Base-by-base conservation (phyloP, 805 yeast species). In the Zygoascus flipseniorum region DNA sequence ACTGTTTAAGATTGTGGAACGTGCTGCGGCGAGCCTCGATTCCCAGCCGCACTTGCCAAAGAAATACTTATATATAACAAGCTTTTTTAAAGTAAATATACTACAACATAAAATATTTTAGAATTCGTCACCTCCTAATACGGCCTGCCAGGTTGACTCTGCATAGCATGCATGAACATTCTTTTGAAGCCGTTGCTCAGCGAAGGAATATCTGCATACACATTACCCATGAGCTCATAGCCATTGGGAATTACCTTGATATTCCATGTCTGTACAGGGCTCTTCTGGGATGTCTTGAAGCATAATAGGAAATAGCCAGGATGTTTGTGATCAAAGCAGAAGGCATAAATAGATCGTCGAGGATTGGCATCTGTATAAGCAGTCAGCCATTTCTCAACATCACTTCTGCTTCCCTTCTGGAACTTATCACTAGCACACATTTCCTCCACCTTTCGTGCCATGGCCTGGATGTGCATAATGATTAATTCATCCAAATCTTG, bases 101-200 rank as follows among this genome's bases (percentile, higher is more conserved):
- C 18, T 26, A 26, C 35, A 26, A 31, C 23, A n/a, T 20, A n/a
- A 42, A 19, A 10, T 19, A 19, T 20, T 13, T 31, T 45, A 8
- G 20, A 45, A 5, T 45, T 8, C 37, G 20, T 45, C 20, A 10
- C 16, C 19, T 16, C 48, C 48, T 20, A 45, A 28, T 45, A 45
- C 8, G 14, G 32, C 19, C 32, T 5, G 11, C 23, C 23, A 5
- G 48, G 32, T 37, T 41, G 49, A 20, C 26, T 46, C n/a, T 49
- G 46, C 47, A 52, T 43, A 43, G 45, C 48, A 32, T 53, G 56
- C 54, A 50, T 52, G 45, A 60, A 64, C 56, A 71, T 60, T 57
- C 83, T 85, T 75, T 93, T 93, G 82, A 93, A 93, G 16, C 99
- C 99, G 64, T 93, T 93, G 73, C 96, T 86, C 62, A 93, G 76